These are phyloP conservation scores for Phaseolus lunatus DNA, from an alignment of 306 rosid genomes.

Conservation along the genomic window DNA sequence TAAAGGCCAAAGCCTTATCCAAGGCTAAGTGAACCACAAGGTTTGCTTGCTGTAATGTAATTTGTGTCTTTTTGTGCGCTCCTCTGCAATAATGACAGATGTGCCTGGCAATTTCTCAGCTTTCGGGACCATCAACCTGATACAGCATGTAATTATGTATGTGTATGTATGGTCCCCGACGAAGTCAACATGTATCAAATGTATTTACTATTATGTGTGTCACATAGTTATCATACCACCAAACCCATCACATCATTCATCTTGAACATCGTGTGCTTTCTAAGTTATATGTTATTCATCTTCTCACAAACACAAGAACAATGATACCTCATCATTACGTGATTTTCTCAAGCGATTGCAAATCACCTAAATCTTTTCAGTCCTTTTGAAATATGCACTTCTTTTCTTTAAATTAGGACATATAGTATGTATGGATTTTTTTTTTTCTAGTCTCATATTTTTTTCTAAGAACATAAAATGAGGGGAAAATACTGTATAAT, in stretches of 20 bases:
- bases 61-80: conserved; percentile 45
- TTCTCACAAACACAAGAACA: conserved; percentile 7
- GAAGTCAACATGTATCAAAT: conserved; percentile 51
- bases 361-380: neutral
- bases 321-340: neutral
- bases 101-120: conserved; percentile 26
- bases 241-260: conserved; percentile 59
- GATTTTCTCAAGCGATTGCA: conserved; percentile 3
- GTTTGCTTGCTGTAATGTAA: conserved; percentile 20
- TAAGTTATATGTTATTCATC: conserved; percentile 55
- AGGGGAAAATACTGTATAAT: neutral
- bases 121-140: conserved; percentile 47
- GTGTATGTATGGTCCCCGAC: conserved; percentile 68
- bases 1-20: conserved; percentile 30
- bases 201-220: conserved; percentile 44
- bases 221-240: conserved; percentile 66
- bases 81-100: conserved; percentile 34
- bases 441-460: neutral
- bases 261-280: conserved; percentile 60
- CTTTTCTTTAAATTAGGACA: neutral
- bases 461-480: neutral
- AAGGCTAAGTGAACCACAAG: conserved; percentile 32
- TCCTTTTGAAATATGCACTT: neutral
- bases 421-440: neutral
- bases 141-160: conserved; percentile 37